phyloP scores from a whole-genome alignment of 2,329 filamentous ascomycete species.

The Onygenales sp. region DNA sequence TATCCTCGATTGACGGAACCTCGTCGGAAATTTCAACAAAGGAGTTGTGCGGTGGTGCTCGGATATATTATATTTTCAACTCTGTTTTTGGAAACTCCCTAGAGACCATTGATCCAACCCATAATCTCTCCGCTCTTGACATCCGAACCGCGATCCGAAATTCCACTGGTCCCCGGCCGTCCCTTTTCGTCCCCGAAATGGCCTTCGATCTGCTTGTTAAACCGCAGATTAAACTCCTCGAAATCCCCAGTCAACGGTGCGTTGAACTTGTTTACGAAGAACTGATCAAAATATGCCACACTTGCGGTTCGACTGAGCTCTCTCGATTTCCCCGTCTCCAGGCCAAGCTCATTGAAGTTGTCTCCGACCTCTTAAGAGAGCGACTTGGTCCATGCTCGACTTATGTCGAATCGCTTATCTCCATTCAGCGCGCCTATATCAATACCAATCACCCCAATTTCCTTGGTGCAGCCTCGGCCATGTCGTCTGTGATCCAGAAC shows the following conservation, averaged over 20 bases:
- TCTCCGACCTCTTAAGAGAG: constrained; percentile 89
- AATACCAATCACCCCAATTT: constrained; percentile 99
- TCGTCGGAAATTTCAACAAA: constrained; percentile 98
- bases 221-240: constrained; percentile 93
- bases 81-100: constrained; percentile 95
- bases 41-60: constrained; percentile 85
- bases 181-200: constrained; percentile 93
- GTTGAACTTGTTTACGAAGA: constrained; percentile 98
- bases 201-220: constrained; percentile 97
- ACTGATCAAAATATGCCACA: constrained; percentile 98
- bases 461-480: constrained; percentile 87
- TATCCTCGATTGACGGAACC: constrained; percentile 96
- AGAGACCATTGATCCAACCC: constrained; percentile 91
- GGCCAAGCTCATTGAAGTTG: constrained; percentile 94
- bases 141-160: constrained; percentile 97
- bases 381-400: constrained; percentile 77
- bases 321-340: constrained; percentile 86
- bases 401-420: constrained; percentile 94
- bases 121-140: constrained; percentile 86
- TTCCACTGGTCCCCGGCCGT: constrained; percentile 89
- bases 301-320: constrained; percentile 89
- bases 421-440: constrained; percentile 96
- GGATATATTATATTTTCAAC: constrained; percentile 99
- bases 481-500: constrained; percentile 91
- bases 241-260: constrained; percentile 89